Evolutionary conservation across 495 filamentous ascomycete genomes (phyloP), one percentile per base, ranked within the genome.

Genomic region (Lasiosphaeris hirsuta): DNA sequence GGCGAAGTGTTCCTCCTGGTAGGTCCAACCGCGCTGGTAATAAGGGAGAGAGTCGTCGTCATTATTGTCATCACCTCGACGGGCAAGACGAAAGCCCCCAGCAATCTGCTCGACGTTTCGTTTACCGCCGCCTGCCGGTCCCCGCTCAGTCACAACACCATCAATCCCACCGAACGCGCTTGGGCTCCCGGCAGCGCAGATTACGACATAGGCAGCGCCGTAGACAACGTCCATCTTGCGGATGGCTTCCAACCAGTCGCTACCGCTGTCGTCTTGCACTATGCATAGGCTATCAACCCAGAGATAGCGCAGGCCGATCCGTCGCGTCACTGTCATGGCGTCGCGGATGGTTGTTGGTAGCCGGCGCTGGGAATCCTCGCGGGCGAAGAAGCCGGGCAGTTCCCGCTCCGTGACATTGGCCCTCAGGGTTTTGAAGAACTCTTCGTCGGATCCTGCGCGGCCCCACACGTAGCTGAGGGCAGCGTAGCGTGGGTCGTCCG

Each of bases 151-250:
- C 7, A 51, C 40, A 10, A 65, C 40, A 1, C 59, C 59, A 1
- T 35, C 38, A 7, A 65, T 58, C 10, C 62, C 62, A 10, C 51
- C 34, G 30, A 54, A 23, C 14, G 62, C 62, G 8, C 56, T 19
- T 1, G 15, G 11, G 19, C 60, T 55, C 1, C 19, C 52, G 14
- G 62, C 59, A 33, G 69, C 65, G 3, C 58, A 46, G 13, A 73
- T 62, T 18, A 61, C 63, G 7, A 72, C 8, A 30, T 59, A 39
- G 7, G 69, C 61, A 15, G 63, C 55, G 19, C 51, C 43, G 54
- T 73, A 73, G 11, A 73, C 66, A 4, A 41, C 34, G 13, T 63
- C 62, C 68, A 68, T 70, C 47, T 17, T 30, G 23, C 23, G 23
- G 23, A 30, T 30, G 5, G 23, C 23, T 5, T 30, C 23, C 2